Percentiles rank a stretch among this genome's conserved stretches.
These are phyloP conservation scores for Urochloa ruziziensis DNA, from an alignment of 176 grass and related monocot genomes.

Conservation along the genomic window DNA sequence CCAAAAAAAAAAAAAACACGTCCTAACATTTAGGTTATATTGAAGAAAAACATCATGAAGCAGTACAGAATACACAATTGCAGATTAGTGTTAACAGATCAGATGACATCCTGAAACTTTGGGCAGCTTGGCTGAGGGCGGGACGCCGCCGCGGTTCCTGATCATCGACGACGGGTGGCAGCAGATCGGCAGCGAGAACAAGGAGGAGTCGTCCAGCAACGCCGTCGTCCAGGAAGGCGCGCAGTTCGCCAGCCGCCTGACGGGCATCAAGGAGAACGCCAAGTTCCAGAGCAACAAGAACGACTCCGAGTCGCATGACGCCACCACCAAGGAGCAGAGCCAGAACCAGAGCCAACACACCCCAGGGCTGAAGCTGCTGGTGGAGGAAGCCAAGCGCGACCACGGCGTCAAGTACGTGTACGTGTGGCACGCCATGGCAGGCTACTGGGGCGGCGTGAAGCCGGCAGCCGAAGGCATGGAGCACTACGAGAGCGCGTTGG, in stretches of 20 bases:
- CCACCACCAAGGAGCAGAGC: slow-evolving; percentile 4
- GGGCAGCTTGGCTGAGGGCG: slow-evolving; percentile 55
- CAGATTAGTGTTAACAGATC: too few relatives aligned
- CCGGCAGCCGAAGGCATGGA: slow-evolving; percentile 54
- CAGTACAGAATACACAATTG: too few relatives aligned
- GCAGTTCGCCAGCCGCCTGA: slow-evolving; percentile 78
- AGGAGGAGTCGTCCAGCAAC: slow-evolving; percentile 8
- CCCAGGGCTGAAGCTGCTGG: slow-evolving; percentile 49
- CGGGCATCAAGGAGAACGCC: slow-evolving; percentile 83
- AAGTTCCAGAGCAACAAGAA: slow-evolving; percentile 52
- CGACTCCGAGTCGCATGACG: too few relatives aligned
- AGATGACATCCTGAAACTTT: neutral
- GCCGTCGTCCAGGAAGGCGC: slow-evolving; percentile 70
- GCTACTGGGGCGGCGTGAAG: slow-evolving; percentile 83
- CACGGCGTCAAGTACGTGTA: slow-evolving; percentile 65
- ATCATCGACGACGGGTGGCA: slow-evolving; percentile 91
- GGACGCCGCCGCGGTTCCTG: slow-evolving; percentile 70
- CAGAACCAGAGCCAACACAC: neutral
- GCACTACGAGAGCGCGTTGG: slow-evolving; percentile 56
- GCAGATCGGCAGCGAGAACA: slow-evolving; percentile 65
- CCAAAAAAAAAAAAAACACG: too few relatives aligned
- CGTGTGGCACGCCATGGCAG: slow-evolving; percentile 85
- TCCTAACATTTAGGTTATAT: too few relatives aligned
- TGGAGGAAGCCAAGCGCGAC: slow-evolving; percentile 47
- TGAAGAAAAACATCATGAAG: too few relatives aligned